Percentiles rank a stretch among this genome's conserved stretches.
Conservation (phyloP, 1,139 yeast species). For the Nakaseomyces delphensis region DNA sequence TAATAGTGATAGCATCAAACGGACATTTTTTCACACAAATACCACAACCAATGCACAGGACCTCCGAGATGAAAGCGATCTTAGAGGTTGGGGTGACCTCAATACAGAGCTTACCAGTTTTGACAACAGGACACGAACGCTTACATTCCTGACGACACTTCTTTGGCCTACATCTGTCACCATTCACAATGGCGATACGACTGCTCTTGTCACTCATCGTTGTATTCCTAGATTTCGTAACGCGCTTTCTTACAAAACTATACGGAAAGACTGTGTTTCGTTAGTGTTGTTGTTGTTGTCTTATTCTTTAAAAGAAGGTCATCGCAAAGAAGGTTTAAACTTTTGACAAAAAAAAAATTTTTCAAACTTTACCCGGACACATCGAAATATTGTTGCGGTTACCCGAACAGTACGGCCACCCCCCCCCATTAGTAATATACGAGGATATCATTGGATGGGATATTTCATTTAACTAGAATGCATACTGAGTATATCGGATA, state of each 20-base stretch:
- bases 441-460: background rate
- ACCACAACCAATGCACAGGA: conserved; percentile 97
- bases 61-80: conserved; percentile 94
- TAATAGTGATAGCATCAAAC: conserved; percentile 90
- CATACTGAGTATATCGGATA: too few relatives aligned
- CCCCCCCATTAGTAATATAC: background rate
- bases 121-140: conserved; percentile 93
- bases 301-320: too few relatives aligned
- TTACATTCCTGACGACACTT: conserved; percentile 98
- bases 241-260: too few relatives aligned
- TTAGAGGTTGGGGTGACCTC: conserved; percentile 88
- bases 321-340: background rate
- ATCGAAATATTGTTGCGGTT: background rate
- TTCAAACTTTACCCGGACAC: background rate
- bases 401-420: too few relatives aligned
- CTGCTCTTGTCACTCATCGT: conserved; percentile 41
- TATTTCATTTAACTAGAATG: too few relatives aligned
- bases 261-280: too few relatives aligned
- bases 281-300: background rate
- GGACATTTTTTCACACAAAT: conserved; percentile 98
- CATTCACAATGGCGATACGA: conserved; percentile 90
- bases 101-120: conserved; percentile 95
- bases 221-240: background rate
- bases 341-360: background rate
- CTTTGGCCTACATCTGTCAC: conserved; percentile 94